A percentile compares a stretch with the other conserved stretches of the same genome.
Evolutionary conservation across 2,329 filamentous ascomycete species (phyloP).

Genomic region (Torrubiellomyces zombiae): DNA sequence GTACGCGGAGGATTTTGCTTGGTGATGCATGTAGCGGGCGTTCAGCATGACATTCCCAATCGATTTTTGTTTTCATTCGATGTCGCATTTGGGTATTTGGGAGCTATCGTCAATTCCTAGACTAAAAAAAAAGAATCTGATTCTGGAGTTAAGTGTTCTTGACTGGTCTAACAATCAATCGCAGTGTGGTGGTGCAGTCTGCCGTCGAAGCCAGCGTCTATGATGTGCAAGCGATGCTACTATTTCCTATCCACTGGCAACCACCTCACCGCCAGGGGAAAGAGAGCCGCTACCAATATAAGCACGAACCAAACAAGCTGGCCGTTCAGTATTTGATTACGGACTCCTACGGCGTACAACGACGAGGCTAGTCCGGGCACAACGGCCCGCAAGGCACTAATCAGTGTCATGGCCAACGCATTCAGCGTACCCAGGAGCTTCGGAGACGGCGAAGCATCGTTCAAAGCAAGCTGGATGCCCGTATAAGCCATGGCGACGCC

Average conservation of each 20-base stretch:
- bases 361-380: conserved; percentile 49
- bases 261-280: conserved; percentile 10
- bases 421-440: conserved; percentile 55
- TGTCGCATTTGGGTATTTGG: too few relatives aligned
- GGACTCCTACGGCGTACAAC: conserved; percentile 51
- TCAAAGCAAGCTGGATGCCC: conserved; percentile 54
- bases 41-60: too few relatives aligned
- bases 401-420: conserved; percentile 38
- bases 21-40: too few relatives aligned
- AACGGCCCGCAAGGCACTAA: conserved; percentile 46
- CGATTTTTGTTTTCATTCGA: too few relatives aligned
- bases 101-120: too few relatives aligned
- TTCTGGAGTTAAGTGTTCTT: not conserved
- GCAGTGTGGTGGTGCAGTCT: not conserved
- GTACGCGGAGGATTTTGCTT: too few relatives aligned
- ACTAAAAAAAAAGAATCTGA: not conserved
- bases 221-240: not conserved
- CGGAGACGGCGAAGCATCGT: conserved; percentile 53
- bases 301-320: conserved; percentile 27
- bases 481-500: conserved; percentile 56
- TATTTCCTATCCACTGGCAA: conserved; percentile 11
- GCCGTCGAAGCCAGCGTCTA: conserved; percentile 2
- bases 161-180: too few relatives aligned
- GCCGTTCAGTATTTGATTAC: conserved; percentile 42
- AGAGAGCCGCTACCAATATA: conserved; percentile 13